Evolutionary conservation across 495 filamentous ascomycete genomes (phyloP), one percentile per base, ranked within the genome.

Genomic region (Trichoderma erinaceum): DNA sequence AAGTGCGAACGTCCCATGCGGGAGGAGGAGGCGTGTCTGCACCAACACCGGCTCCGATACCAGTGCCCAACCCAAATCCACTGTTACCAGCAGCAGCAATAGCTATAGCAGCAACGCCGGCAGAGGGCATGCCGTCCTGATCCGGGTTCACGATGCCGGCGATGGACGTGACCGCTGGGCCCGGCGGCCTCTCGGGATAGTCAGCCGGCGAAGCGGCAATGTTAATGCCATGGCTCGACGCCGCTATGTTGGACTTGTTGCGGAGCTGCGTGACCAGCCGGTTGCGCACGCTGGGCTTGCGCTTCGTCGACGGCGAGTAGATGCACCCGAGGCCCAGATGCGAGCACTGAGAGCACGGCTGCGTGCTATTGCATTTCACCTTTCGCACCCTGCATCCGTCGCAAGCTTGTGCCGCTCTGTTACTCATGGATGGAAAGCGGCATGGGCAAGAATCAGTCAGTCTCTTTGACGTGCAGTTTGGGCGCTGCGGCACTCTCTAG

Each of bases 321-420:
- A 41, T n/a, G 63, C 68, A 69, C 21, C 18, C 25, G n/a, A 69
- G 68, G 58, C 65, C 58, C 21, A 69, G 68, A 25, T 69, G 68
- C 15, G 52, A 44, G 48, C 68, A 69, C 27, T 69, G 68, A 16
- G 66, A 67, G 48, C 73, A 74, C 18, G 73, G 73, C 58, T 70
- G 68, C 21, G 64, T 50, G 64, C 73, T 71, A 44, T 72, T 71
- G 46, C 73, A 74, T 52, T 73, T 74, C 50, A 73, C 69, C 61
- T 74, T 74, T 10, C 73, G 69, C 44, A 68, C 38, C 23, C 71
- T 68, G 50, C 73, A 74, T 27, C 70, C 69, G 63, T 73, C 73
- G 67, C 73, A 74, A 16, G 68, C 68, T 61, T 68, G 56, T 29
- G 56, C 56, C 4, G 56, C 56, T 61, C 56, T 61, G 27, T 61